A percentile compares a stretch with the other conserved stretches of the same genome.
These are phyloP conservation scores for Yamadazyma endophytica DNA, from an alignment of 805 yeast genomes.

Conservation along the genomic window DNA sequence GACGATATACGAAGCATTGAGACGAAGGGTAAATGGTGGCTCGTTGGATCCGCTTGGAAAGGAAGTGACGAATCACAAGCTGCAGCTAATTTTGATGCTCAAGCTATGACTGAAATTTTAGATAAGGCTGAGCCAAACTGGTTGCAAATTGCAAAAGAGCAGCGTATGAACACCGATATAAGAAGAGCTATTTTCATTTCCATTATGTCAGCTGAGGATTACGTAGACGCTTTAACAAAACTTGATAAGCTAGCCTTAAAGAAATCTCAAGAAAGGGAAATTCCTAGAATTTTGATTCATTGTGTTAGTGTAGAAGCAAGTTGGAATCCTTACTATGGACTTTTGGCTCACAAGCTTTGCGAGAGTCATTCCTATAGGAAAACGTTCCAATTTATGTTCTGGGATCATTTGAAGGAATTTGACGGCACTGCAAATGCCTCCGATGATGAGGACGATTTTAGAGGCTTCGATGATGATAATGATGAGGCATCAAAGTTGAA, in stretches of 20 bases:
- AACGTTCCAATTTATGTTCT: constrained; percentile 81
- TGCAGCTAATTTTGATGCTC: constrained; percentile 26
- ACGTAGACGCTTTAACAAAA: constrained; percentile 78
- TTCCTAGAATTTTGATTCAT: constrained; percentile 79
- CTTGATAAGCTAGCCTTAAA: constrained; percentile 76
- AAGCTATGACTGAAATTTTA: constrained; percentile 53
- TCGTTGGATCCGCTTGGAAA: constrained; percentile 97
- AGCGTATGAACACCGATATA: constrained; percentile 93
- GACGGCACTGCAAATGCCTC: constrained; percentile 45
- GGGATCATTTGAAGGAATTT: constrained; percentile 78
- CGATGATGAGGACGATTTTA: constrained; percentile 38
- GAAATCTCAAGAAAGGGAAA: constrained; percentile 77
- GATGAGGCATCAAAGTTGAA: constrained; percentile 55
- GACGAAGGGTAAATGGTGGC: constrained; percentile 96
- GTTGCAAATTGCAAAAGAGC: constrained; percentile 79
- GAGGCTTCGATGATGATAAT: constrained; percentile 32
- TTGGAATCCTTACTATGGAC: constrained; percentile 87
- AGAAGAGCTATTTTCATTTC: constrained; percentile 92
- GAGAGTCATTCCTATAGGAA: constrained; percentile 71
- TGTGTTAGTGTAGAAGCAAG: constrained; percentile 80
- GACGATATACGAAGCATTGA: constrained; percentile 77
- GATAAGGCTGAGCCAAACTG: constrained; percentile 80
- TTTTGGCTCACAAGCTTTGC: constrained; percentile 74
- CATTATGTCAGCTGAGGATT: constrained; percentile 93
- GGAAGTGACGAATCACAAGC: constrained; percentile 42